Evolutionary conservation across 495 filamentous ascomycete genomes (phyloP).

Genomic region (Penicillium herquei): DNA sequence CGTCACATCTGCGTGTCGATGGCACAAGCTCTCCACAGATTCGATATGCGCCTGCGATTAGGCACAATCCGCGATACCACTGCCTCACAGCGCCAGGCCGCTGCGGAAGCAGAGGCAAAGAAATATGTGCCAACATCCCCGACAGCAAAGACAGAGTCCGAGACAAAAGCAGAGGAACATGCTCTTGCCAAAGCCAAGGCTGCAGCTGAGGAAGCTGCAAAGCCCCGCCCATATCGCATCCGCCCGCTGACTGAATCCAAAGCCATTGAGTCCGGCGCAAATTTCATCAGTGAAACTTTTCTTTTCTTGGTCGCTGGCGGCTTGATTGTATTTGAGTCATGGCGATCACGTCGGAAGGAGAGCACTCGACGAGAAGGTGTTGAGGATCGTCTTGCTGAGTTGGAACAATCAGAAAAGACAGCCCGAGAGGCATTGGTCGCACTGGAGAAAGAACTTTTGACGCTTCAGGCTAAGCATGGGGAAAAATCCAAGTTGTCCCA

Average conservation of each 20-base stretch:
- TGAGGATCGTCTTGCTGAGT: slow-evolving; percentile 61
- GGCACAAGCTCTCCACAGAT: slow-evolving; percentile 83
- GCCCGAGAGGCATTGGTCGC: slow-evolving; percentile 57
- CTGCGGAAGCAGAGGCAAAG: slow-evolving; percentile 46
- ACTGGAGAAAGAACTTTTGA: slow-evolving; percentile 67
- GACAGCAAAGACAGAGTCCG: slow-evolving; percentile 77
- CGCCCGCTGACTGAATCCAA: slow-evolving; percentile 86
- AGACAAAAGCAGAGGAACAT: slow-evolving; percentile 62
- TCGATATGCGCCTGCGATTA: slow-evolving; percentile 91
- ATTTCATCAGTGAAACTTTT: slow-evolving; percentile 89
- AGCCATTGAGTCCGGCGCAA: slow-evolving; percentile 93
- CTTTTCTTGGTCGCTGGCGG: slow-evolving; percentile 77
- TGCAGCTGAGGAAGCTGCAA: slow-evolving; percentile 46
- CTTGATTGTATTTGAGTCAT: slow-evolving; percentile 80
- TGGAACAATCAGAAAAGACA: slow-evolving; percentile 61
- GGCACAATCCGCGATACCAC: slow-evolving; percentile 79
- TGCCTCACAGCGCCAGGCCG: slow-evolving; percentile 52
- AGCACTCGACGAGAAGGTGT: slow-evolving; percentile 72
- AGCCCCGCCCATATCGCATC: slow-evolving; percentile 51
- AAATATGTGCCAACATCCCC: slow-evolving; percentile 68
- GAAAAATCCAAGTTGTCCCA: slow-evolving; percentile 25
- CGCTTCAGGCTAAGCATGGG: slow-evolving; percentile 47
- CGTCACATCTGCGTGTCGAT: slow-evolving; percentile 68
- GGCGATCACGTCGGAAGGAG: slow-evolving; percentile 74
- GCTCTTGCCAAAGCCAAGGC: slow-evolving; percentile 50